Evolutionary conservation across 1,284 basidiomycete genomes (phyloP).

Genomic region (Porogramme epimiltina): DNA sequence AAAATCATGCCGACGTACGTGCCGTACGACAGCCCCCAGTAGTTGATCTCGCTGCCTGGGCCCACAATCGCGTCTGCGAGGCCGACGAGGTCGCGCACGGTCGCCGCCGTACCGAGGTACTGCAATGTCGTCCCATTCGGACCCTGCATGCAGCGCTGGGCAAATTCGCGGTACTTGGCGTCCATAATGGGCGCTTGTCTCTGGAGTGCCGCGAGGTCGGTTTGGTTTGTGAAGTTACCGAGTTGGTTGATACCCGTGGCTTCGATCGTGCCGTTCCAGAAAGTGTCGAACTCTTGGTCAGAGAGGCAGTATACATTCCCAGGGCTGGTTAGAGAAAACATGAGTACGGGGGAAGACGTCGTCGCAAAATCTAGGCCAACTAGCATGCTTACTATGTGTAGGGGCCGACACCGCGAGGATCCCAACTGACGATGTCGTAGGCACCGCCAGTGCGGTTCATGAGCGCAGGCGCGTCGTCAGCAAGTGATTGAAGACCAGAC

Average conservation of each 20-base stretch:
- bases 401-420: conserved; percentile 15
- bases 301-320: conserved; percentile 16
- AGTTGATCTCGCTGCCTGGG: conserved; percentile 11
- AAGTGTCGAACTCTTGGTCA: conserved; percentile 10
- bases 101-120: conserved; percentile 22
- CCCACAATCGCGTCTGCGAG: conserved; percentile 21
- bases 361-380: background rate
- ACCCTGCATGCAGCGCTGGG: conserved; percentile 11
- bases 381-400: conserved; percentile 11
- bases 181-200: conserved; percentile 10
- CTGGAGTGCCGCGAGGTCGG: conserved; percentile 11
- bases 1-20: conserved; percentile 18
- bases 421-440: conserved; percentile 18
- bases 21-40: conserved; percentile 20
- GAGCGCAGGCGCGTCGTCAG: conserved; percentile 4
- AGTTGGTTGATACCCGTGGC: conserved; percentile 7
- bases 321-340: background rate
- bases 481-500: conserved; percentile 10
- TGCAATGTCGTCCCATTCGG: conserved; percentile 10
- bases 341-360: too few species aligned
- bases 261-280: conserved; percentile 18
- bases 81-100: conserved; percentile 19
- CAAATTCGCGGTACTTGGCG: conserved; percentile 11
- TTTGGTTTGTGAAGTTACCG: conserved; percentile 17
- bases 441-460: conserved; percentile 13